Evolutionary conservation across 805 yeast genomes (phyloP).

Genomic region (Lipomyces orientalis): DNA sequence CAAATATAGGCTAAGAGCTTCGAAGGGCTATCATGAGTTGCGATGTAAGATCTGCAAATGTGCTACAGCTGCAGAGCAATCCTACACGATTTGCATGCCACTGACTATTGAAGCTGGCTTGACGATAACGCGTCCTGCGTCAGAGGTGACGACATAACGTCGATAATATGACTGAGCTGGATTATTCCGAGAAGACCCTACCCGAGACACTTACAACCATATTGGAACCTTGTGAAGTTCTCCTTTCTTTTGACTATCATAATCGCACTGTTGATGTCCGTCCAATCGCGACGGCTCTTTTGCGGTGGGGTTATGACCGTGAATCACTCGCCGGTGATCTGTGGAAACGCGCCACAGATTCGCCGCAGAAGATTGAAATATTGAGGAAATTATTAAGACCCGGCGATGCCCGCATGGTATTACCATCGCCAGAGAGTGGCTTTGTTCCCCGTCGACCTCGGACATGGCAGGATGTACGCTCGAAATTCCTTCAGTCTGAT

Average conservation of each 20-base stretch:
- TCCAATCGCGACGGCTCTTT: slow-evolving; percentile 1
- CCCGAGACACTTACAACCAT: not conserved
- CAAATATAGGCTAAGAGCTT: not conserved
- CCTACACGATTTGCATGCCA: not conserved
- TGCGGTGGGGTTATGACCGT: slow-evolving; percentile 2
- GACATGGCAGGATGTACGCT: slow-evolving; percentile 1
- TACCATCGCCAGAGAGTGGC: slow-evolving; percentile 2
- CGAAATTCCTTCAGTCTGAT: not conserved
- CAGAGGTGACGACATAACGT: not conserved
- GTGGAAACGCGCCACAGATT: slow-evolving; percentile 2
- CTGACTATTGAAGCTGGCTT: not conserved
- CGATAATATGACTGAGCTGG: not conserved
- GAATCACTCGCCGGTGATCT: not conserved
- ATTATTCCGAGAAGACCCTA: slow-evolving; percentile 1
- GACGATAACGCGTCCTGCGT: not conserved
- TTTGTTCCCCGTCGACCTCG: not conserved
- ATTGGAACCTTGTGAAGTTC: not conserved
- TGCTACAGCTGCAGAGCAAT: not conserved
- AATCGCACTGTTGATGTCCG: not conserved
- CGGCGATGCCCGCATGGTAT: not conserved
- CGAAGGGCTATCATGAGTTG: not conserved
- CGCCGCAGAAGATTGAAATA: not conserved
- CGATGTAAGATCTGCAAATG: not conserved
- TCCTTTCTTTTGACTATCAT: no score
- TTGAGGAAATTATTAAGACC: no score